A percentile compares a stretch with the other conserved stretches of the same genome.
Evolutionary conservation across 768 basidiomycete species (phyloP).

Genomic region (Pholiota conissans): DNA sequence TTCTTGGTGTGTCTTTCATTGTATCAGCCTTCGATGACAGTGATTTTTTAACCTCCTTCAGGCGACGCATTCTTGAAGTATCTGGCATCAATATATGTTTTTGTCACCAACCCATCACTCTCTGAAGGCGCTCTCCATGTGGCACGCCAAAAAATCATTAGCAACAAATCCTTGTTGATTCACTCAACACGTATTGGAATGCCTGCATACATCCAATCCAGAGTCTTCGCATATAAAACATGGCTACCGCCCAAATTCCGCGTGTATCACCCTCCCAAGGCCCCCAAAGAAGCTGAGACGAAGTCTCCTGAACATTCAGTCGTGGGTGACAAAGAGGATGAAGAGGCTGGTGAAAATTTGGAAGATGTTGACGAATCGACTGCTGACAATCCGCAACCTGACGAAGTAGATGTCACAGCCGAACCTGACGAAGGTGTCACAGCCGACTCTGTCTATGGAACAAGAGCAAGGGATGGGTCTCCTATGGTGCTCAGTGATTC

Average conservation of each 20-base stretch:
- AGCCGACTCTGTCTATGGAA: too few species aligned
- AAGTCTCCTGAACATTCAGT: slow-evolving; percentile 1
- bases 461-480: not conserved
- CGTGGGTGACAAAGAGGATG: not conserved
- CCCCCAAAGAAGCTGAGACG: slow-evolving; percentile 11
- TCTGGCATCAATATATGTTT: slow-evolving; percentile 71
- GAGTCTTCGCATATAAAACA: slow-evolving; percentile 61
- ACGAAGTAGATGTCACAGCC: too few species aligned
- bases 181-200: slow-evolving; percentile 59
- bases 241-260: slow-evolving; percentile 60
- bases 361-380: slow-evolving; percentile 2
- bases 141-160: slow-evolving; percentile 68
- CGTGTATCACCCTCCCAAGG: slow-evolving; percentile 21
- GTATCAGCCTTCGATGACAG: not conserved
- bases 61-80: slow-evolving; percentile 88
- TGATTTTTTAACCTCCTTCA: slow-evolving; percentile 23
- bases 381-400: too few species aligned
- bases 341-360: not conserved
- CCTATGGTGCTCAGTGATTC: not conserved
- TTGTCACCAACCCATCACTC: slow-evolving; percentile 62
- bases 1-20: slow-evolving; percentile 57
- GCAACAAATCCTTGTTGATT: slow-evolving; percentile 64
- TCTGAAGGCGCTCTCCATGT: slow-evolving; percentile 70
- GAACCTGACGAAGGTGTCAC: too few species aligned
- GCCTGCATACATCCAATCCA: slow-evolving; percentile 72